phyloP scores from a whole-genome alignment of 2,329 filamentous ascomycete species.

The Fusarium miscanthi region DNA sequence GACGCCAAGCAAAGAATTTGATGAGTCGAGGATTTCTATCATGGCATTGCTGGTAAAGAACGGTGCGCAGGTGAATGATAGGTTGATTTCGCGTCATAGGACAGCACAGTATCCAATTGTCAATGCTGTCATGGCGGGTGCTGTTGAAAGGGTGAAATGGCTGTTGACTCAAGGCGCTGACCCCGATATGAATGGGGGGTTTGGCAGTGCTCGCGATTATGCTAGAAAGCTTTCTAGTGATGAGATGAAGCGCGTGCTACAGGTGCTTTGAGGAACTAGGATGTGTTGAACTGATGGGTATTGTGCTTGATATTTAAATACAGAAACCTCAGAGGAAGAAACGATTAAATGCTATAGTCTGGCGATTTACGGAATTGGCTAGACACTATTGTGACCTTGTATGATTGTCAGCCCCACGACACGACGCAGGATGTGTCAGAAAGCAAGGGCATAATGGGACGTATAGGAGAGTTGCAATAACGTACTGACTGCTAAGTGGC shows the following conservation, averaged over 20 bases:
- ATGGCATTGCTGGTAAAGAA: conserved; percentile 27
- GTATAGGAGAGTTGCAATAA: too few species aligned
- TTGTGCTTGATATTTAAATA: too few species aligned
- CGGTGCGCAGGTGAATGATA: conserved; percentile 30
- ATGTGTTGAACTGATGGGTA: not conserved
- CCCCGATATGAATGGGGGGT: conserved; percentile 16
- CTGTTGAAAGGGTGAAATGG: conserved; percentile 34
- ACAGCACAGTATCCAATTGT: conserved; percentile 27
- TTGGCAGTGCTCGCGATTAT: conserved; percentile 26
- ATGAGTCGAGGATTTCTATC: conserved; percentile 18
- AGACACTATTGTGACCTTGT: not conserved
- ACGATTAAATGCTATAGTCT: too few species aligned
- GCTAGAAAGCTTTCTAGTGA: conserved; percentile 4
- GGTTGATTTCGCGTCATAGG: conserved; percentile 8
- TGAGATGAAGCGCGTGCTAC: conserved; percentile 31
- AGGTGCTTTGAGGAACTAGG: not conserved
- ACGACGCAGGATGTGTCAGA: too few species aligned
- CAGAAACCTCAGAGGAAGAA: too few species aligned
- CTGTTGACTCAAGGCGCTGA: conserved; percentile 32
- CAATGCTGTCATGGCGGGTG: conserved; percentile 33
- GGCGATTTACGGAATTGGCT: too few species aligned
- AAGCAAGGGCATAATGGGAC: too few species aligned
- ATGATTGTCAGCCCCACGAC: too few species aligned
- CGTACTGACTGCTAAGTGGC: too few species aligned
- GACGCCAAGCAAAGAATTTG: conserved; percentile 10